Conservation (phyloP, 176 grass and related monocot species). For the Echinochloa phyllopogon region DNA sequence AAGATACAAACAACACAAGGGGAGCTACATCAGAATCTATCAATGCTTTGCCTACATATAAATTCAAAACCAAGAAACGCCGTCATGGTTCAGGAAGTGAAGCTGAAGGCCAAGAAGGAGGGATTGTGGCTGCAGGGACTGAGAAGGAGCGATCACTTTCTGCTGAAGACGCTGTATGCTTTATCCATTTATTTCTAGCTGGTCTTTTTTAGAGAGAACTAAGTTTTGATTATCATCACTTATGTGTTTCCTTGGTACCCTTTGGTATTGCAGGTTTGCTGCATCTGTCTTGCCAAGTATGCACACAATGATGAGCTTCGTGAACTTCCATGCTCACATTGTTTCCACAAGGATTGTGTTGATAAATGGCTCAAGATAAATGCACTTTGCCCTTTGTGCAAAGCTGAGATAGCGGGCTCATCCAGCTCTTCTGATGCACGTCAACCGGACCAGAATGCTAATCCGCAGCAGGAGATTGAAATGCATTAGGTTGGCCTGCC, state of each 20-base stretch:
- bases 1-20: slow-evolving; percentile 74
- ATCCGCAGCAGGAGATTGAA: slow-evolving; percentile 49
- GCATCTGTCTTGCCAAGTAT: slow-evolving; percentile 92
- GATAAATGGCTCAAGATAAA: slow-evolving; percentile 99
- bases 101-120: slow-evolving; percentile 66
- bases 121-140: slow-evolving; percentile 74
- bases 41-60: slow-evolving; percentile 84
- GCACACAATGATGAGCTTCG: slow-evolving; percentile 88
- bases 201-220: background rate
- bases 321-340: slow-evolving; percentile 89
- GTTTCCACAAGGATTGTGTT: slow-evolving; percentile 95
- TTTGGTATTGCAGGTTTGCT: slow-evolving; percentile 69
- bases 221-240: background rate
- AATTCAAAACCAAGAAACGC: slow-evolving; percentile 88
- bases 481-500: slow-evolving; percentile 34
- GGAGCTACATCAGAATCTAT: slow-evolving; percentile 89
- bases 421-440: slow-evolving; percentile 45
- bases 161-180: slow-evolving; percentile 84
- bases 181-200: slow-evolving; percentile 28
- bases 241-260: slow-evolving; percentile 14
- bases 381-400: slow-evolving; percentile 93
- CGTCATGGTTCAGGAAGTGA: slow-evolving; percentile 55
- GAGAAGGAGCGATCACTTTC: slow-evolving; percentile 81
- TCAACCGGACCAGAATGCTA: slow-evolving; percentile 29
- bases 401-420: slow-evolving; percentile 66